Conservation (phyloP, 208 protist species). For the Leishmania tarentolae region DNA sequence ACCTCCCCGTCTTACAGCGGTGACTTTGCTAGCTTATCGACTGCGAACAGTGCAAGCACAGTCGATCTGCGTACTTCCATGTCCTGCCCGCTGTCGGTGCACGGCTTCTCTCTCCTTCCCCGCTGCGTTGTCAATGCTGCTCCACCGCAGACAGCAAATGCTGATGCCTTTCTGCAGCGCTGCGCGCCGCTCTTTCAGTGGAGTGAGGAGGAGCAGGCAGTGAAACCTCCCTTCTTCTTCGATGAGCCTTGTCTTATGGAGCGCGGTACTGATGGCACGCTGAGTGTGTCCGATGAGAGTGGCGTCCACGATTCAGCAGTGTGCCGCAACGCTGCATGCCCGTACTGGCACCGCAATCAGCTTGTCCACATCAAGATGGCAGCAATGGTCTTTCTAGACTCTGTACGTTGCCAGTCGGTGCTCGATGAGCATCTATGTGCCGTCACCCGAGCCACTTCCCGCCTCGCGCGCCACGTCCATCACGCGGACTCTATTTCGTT, state of each 20-base stretch:
- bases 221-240: slow-evolving; percentile 42
- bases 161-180: slow-evolving; percentile 38
- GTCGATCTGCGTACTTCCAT: not conserved
- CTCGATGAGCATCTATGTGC: slow-evolving; percentile 29
- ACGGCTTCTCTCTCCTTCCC: slow-evolving; percentile 10
- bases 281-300: not conserved
- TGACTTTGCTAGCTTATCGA: not conserved
- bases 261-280: slow-evolving; percentile 6
- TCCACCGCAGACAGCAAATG: not conserved
- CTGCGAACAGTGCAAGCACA: not conserved
- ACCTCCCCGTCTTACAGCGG: not conserved
- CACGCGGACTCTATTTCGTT: slow-evolving; percentile 20
- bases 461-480: slow-evolving; percentile 12
- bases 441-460: slow-evolving; percentile 21
- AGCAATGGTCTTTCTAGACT: slow-evolving; percentile 11
- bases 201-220: slow-evolving; percentile 15
- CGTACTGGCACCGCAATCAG: slow-evolving; percentile 75
- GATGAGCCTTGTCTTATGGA: slow-evolving; percentile 77
- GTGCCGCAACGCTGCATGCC: slow-evolving; percentile 51
- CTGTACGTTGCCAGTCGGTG: slow-evolving; percentile 1
- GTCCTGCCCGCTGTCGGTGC: slow-evolving; percentile 16
- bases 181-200: slow-evolving; percentile 61
- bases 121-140: not conserved
- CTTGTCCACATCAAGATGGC: slow-evolving; percentile 44
- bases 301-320: not conserved